A percentile compares a stretch with the other conserved stretches of the same genome.
Conservation (phyloP, 1,139 yeast species). For the Meyerozyma smithsonii region DNA sequence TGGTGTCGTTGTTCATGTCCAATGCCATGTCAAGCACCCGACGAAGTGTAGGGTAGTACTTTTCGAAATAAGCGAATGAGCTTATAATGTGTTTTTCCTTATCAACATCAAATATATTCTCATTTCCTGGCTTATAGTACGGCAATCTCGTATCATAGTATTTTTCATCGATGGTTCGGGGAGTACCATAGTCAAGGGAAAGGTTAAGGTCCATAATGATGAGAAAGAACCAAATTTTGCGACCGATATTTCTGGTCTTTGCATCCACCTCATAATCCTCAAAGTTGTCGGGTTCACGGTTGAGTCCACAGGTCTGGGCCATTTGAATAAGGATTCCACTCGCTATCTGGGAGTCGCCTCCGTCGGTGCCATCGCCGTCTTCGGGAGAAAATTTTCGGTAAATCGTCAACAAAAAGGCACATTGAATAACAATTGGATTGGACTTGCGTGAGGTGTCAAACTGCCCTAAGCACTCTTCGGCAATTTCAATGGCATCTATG, state of each 20-base stretch:
- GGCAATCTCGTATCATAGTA: conserved; percentile 34
- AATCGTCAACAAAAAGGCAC: conserved; percentile 31
- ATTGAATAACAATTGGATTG: conserved; percentile 47
- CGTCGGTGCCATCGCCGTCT: conserved; percentile 47
- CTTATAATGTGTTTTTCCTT: conserved; percentile 25
- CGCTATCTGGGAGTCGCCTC: conserved; percentile 37
- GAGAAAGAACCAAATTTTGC: conserved; percentile 32
- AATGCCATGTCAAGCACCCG: conserved; percentile 22
- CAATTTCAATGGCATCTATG: conserved; percentile 29
- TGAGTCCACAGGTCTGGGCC: conserved; percentile 43
- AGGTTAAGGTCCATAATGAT: conserved; percentile 34
- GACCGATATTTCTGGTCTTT: conserved; percentile 24
- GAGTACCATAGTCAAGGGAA: conserved; percentile 36
- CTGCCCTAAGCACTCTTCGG: conserved; percentile 33
- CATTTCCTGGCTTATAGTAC: conserved; percentile 24
- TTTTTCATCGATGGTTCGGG: conserved; percentile 23
- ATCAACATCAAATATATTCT: conserved; percentile 24
- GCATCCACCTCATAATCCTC: conserved; percentile 18
- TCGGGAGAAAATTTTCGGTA: conserved; percentile 46
- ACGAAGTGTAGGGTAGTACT: conserved; percentile 17
- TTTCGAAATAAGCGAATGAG: conserved; percentile 22
- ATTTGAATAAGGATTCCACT: conserved; percentile 36
- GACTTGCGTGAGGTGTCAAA: conserved; percentile 46
- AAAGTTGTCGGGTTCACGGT: conserved; percentile 36
- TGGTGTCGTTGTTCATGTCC: conserved; percentile 16